Conservation (phyloP, 2,329 filamentous ascomycete species). For the Fusarium buxicola region DNA sequence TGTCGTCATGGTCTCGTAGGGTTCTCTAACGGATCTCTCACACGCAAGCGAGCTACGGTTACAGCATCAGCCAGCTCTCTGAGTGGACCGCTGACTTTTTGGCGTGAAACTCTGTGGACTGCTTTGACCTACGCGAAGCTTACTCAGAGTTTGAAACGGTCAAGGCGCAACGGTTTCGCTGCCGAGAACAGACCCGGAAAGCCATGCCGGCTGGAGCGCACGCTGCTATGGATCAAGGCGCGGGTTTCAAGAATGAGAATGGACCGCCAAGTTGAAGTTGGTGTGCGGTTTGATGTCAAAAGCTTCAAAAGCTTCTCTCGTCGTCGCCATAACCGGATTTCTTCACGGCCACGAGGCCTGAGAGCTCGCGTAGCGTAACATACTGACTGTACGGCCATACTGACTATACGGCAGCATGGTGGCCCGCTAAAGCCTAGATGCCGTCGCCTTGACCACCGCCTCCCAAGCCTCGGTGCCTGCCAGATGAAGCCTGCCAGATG, state of each 20-base stretch:
- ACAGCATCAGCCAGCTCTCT: neutral
- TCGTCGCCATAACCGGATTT: neutral
- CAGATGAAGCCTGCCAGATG: too few species aligned
- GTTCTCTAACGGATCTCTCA: neutral
- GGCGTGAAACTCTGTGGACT: conserved; percentile 9
- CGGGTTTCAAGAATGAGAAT: too few species aligned
- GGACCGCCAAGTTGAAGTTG: too few species aligned
- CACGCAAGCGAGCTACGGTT: neutral
- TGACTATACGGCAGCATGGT: too few species aligned
- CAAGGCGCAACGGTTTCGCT: neutral
- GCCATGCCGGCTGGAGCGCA: too few species aligned
- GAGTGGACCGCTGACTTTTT: neutral
- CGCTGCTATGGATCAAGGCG: too few species aligned
- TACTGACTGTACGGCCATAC: too few species aligned
- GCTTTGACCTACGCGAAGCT: conserved; percentile 1
- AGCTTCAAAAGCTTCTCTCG: too few species aligned
- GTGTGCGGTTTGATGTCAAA: too few species aligned
- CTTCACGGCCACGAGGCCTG: neutral
- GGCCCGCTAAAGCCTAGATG: neutral
- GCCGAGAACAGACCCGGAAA: too few species aligned
- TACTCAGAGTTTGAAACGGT: neutral
- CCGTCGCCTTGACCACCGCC: conserved; percentile 13
- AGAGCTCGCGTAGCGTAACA: too few species aligned
- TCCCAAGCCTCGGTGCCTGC: neutral
- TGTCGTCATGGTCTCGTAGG: too few species aligned